These are phyloP conservation scores for Arthroderma sp. DNA, from an alignment of 2,329 filamentous ascomycete species.

Conservation along the genomic window DNA sequence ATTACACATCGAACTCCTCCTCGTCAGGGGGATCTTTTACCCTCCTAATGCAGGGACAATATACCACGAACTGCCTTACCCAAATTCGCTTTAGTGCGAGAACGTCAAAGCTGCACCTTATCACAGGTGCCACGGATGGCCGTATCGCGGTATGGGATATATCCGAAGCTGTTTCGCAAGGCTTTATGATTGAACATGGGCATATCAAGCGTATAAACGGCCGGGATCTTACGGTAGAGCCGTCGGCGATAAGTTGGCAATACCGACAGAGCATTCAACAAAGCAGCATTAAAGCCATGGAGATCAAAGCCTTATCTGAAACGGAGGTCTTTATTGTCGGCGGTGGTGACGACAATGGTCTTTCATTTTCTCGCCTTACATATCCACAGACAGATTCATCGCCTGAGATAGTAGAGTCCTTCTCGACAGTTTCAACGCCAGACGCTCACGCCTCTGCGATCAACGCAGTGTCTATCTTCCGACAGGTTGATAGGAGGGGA, in stretches of 20 bases:
- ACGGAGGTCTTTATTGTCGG: slow-evolving; percentile 48
- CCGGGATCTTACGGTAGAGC: not conserved
- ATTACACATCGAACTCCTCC: slow-evolving; percentile 18
- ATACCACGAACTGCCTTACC: slow-evolving; percentile 64
- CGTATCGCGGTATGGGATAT: slow-evolving; percentile 51
- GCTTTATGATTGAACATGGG: slow-evolving; percentile 15
- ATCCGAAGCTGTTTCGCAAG: slow-evolving; percentile 16
- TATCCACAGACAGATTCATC: slow-evolving; percentile 4
- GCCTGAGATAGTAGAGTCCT: slow-evolving; percentile 4
- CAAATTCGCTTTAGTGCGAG: slow-evolving; percentile 37
- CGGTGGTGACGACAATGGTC: slow-evolving; percentile 77
- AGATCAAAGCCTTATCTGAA: slow-evolving; percentile 19
- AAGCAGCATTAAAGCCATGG: slow-evolving; percentile 56
- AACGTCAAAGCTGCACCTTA: slow-evolving; percentile 30
- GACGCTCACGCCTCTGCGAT: slow-evolving; percentile 34
- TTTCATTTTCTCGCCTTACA: slow-evolving; percentile 44
- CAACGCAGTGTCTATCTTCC: slow-evolving; percentile 23
- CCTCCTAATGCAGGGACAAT: slow-evolving; percentile 42
- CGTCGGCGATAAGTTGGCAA: slow-evolving; percentile 19
- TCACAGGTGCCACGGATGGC: slow-evolving; percentile 73
- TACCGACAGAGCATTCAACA: slow-evolving; percentile 52
- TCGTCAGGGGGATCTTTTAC: slow-evolving; percentile 15
- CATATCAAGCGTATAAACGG: not conserved
- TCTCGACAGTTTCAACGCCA: slow-evolving; percentile 24
- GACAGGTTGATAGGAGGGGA: slow-evolving; percentile 2